phyloP scores from a whole-genome alignment of 352 stramenopile genomes.

The Phytophthora fragariae region DNA sequence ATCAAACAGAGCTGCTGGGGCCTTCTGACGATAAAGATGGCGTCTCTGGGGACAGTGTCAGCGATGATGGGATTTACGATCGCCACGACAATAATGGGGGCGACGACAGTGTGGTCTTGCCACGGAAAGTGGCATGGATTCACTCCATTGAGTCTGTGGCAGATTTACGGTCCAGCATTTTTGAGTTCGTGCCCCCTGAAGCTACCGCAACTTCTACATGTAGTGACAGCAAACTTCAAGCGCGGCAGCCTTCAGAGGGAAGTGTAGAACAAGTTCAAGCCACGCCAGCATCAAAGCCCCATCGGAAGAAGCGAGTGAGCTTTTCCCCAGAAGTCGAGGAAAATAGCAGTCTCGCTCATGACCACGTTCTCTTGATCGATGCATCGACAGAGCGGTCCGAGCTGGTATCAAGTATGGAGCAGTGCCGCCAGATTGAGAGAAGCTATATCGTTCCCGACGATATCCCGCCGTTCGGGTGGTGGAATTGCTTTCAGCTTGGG shows the following conservation, averaged over 20 bases:
- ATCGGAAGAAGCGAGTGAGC: conserved; percentile 30
- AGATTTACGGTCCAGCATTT: conserved; percentile 54
- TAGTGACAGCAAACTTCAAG: background rate
- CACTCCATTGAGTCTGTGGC: conserved; percentile 26
- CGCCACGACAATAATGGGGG: conserved; percentile 10
- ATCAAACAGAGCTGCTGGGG: conserved; percentile 42
- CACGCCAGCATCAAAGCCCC: conserved; percentile 4
- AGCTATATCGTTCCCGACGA: conserved; percentile 50
- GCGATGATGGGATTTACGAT: background rate
- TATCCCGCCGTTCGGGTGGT: conserved; percentile 56
- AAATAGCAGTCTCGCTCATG: conserved; percentile 13
- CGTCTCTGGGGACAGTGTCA: background rate
- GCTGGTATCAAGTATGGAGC: conserved; percentile 30
- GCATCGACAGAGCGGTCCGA: conserved; percentile 8
- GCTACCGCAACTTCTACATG: background rate
- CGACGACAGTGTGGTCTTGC: background rate
- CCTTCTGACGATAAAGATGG: background rate
- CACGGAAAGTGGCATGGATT: conserved; percentile 57
- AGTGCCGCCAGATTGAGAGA: conserved; percentile 57
- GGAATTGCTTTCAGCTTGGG: conserved; percentile 60
- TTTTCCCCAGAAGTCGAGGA: conserved; percentile 28
- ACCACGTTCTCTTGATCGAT: conserved; percentile 35
- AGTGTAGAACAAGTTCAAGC: background rate
- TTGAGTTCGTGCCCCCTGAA: conserved; percentile 45
- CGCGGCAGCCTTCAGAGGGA: background rate